Evolutionary conservation across 257 asterid species (phyloP).

Genomic region (Cynanchum wilfordii): DNA sequence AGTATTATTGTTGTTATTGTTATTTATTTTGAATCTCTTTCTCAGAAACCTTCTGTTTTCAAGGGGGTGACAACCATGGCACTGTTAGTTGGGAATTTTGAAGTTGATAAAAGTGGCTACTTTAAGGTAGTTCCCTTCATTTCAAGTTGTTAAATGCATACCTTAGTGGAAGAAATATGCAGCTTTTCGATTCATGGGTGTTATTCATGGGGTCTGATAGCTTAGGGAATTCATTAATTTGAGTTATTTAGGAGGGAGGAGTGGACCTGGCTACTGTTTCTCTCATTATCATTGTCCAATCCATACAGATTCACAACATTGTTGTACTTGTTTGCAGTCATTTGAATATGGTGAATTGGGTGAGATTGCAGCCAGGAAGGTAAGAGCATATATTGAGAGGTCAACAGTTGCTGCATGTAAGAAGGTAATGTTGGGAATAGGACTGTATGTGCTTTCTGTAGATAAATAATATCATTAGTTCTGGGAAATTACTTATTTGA

Average conservation of each 20-base stretch:
- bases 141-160: conserved; percentile 10
- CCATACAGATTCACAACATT: conserved; percentile 2
- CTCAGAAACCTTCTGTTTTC: conserved; percentile 62
- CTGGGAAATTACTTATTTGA: not conserved
- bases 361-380: conserved; percentile 47
- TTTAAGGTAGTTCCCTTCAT: conserved; percentile 43
- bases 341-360: conserved; percentile 38
- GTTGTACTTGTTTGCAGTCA: conserved; percentile 42
- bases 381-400: conserved; percentile 54
- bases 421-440: conserved; percentile 49
- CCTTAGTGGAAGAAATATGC: not conserved
- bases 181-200: not conserved
- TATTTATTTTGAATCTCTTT: conserved; percentile 14
- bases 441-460: conserved; percentile 13
- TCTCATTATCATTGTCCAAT: not conserved
- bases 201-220: not conserved
- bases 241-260: not conserved
- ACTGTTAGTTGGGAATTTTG: conserved; percentile 45
- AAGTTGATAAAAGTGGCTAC: conserved; percentile 37
- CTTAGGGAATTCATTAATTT: not conserved
- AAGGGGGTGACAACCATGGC: conserved; percentile 64
- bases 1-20: not conserved
- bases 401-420: conserved; percentile 68
- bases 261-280: not conserved
- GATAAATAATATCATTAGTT: not conserved